Percentiles rank a stretch among this genome's conserved stretches.
These are phyloP conservation scores for Erodium moschatum DNA, from an alignment of 441 rosid species.

Conservation along the genomic window DNA sequence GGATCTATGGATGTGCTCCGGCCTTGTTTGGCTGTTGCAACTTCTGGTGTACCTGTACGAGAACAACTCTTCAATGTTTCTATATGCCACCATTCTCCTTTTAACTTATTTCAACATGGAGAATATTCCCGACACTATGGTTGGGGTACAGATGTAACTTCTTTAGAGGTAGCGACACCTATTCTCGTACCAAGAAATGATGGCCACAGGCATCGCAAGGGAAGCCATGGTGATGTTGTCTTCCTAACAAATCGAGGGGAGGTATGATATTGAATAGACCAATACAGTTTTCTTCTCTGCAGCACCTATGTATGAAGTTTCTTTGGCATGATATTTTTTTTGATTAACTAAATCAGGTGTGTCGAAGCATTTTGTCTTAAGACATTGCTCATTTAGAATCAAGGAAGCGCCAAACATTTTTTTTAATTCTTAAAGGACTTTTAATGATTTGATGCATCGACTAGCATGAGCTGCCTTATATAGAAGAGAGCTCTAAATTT, in stretches of 20 bases:
- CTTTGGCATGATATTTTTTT: no score
- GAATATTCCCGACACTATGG: conserved; percentile 65
- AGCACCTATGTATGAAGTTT: neutral
- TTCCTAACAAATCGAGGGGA: conserved; percentile 95
- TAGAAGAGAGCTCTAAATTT: no score
- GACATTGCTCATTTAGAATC: no score
- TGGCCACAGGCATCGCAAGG: conserved; percentile 72
- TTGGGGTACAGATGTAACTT: conserved; percentile 47
- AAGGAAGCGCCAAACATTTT: no score
- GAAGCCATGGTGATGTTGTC: conserved; percentile 89
- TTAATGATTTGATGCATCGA: no score
- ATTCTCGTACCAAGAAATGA: conserved; percentile 79
- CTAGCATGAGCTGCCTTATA: no score
- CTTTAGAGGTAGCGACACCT: conserved; percentile 89
- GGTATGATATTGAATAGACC: conserved; percentile 36
- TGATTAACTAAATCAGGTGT: no score
- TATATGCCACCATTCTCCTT: conserved; percentile 73
- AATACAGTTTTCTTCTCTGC: neutral
- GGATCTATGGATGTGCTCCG: conserved; percentile 90
- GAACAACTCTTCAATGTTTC: conserved; percentile 97
- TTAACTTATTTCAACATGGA: conserved; percentile 76
- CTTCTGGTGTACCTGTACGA: conserved; percentile 89
- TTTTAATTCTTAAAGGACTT: no score
- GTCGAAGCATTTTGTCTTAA: no score
- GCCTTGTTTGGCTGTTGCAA: conserved; percentile 99